Evolutionary conservation across 1,284 basidiomycete genomes (phyloP), one percentile per base, ranked within the genome.

Genomic region (Fistulina hepatica): DNA sequence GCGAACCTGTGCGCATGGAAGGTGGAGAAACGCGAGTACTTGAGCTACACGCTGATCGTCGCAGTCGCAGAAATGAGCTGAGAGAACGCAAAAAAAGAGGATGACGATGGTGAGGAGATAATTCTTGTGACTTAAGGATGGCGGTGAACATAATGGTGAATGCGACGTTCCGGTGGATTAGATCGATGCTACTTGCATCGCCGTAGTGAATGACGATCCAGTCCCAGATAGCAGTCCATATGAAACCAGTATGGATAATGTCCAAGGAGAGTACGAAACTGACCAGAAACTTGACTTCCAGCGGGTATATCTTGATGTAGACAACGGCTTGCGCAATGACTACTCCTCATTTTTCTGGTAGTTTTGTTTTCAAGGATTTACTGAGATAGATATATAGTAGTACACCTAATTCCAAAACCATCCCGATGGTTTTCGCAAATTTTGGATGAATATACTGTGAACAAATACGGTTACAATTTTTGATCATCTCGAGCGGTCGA

Each of bases 91-190:
- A 10, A 44, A 17, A 30, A 46, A 50, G 49, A 65, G 67, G 3
- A 34, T 21, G 4, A 45, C 31, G 25, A 60, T 65, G 28, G 53
- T 59, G 15, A 49, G 49, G 12, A 60, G 66, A 68, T 65, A 45
- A 61, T 57, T 15, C 64, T 64, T 5, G 59, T 58, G 6, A 53
- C 61, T 65, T 39, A 42, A 13, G 17, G 30, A 32, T 36, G n/a
- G 11, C 25, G 19, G 31, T 24, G 12, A 33, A 21, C 10, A 37
- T 24, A 46, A n/a, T n/a, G n/a, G n/a, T n/a, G n/a, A n/a, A n/a
- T n/a, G n/a, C n/a, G n/a, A n/a, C n/a, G n/a, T n/a, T n/a, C 28
- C 28, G 19, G 13, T 31, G 28, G 15, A 31, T 31, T 9, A 8
- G 15, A 19, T 31, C 28, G 19, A 31, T 31, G 5, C 8, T 16